These are phyloP conservation scores for Coemansia sp. DNA, from an alignment of 192 early-diverging fungal species.

Conservation along the genomic window DNA sequence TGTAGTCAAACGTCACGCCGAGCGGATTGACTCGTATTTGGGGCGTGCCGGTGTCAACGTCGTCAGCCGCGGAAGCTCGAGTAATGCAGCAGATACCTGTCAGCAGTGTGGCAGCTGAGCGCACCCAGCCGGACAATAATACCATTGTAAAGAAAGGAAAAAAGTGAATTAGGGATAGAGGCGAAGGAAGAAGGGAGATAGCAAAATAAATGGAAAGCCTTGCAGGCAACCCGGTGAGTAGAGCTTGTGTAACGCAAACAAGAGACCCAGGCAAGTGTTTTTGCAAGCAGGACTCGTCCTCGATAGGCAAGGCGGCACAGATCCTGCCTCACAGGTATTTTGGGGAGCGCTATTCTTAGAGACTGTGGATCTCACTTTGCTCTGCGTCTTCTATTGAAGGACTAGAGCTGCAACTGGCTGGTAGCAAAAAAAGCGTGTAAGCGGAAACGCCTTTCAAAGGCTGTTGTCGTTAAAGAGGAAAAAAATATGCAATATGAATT, in stretches of 20 bases:
- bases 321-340: not conserved
- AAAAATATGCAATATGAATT: not conserved
- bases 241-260: constrained; percentile 9
- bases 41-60: not conserved
- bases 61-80: not conserved
- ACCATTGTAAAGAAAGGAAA: not conserved
- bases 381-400: not conserved
- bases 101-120: not conserved
- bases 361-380: not conserved
- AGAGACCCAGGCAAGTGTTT: not conserved
- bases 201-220: not conserved
- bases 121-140: not conserved
- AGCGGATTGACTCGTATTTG: constrained; percentile 23
- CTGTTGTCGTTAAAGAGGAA: not conserved
- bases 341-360: not conserved
- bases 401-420: not conserved
- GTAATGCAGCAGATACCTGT: not conserved
- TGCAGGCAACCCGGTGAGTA: not conserved
- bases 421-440: not conserved
- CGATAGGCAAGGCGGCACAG: not conserved
- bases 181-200: not conserved
- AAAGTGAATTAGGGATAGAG: constrained; percentile 1
- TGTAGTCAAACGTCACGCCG: constrained; percentile 46
- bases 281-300: not conserved
- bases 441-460: constrained; percentile 6